Conservation (phyloP, 192 early-diverging fungal genomes). For the Coemansia sp. region DNA sequence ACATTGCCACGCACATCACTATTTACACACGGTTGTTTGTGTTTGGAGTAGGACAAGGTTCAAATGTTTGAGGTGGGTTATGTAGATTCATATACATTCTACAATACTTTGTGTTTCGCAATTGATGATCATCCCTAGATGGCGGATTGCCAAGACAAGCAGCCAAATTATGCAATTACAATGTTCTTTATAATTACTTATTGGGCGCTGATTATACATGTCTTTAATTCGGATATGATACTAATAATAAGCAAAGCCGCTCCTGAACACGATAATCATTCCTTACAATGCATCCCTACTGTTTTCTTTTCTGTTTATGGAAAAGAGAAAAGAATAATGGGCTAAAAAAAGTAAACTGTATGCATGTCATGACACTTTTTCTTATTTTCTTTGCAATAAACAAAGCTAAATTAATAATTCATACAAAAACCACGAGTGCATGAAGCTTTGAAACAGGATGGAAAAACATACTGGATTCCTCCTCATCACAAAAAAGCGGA, state of each 20-base stretch:
- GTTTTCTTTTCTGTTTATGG: too few relatives aligned
- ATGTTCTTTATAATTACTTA: background rate
- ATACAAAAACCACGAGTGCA: background rate
- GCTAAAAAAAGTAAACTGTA: background rate
- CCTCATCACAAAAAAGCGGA: background rate
- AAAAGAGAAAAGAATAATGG: too few relatives aligned
- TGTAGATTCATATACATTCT: too few relatives aligned
- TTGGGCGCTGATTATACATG: background rate
- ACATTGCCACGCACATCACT: too few relatives aligned
- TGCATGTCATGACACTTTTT: background rate
- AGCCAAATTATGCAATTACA: background rate
- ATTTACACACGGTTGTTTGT: too few relatives aligned
- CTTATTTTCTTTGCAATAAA: background rate
- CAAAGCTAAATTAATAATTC: background rate
- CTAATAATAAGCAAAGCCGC: background rate
- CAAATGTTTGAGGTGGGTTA: too few relatives aligned
- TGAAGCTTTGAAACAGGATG: background rate
- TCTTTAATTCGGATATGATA: background rate
- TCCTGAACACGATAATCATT: background rate
- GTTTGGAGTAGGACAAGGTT: too few relatives aligned
- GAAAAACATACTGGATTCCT: background rate
- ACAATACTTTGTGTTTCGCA: background rate
- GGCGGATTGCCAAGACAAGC: background rate
- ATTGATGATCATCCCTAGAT: background rate
- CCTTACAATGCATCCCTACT: background rate